Evolutionary conservation across 73 alveolate species (phyloP), one percentile per base, ranked within the genome.

Genomic region (Paramecium bursaria): DNA sequence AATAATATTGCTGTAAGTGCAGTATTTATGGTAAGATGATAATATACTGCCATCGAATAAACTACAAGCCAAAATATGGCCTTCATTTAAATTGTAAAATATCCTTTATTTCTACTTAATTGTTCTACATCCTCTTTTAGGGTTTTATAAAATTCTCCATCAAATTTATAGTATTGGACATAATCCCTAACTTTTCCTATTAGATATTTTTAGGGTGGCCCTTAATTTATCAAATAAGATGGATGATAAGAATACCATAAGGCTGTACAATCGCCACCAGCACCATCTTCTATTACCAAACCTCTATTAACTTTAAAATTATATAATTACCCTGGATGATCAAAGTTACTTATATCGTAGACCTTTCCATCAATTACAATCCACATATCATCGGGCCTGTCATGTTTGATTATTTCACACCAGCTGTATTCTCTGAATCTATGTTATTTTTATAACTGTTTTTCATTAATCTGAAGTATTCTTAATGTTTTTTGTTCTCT

Each of bases 211-310:
- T 75, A 85, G 11, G 90, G 90, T 35, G 88, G 87, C 0, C 87
- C 88, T 29, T 85, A 14, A 15, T 90, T 88, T 11, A 50, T 75
- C 21, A 73, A 29, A 22, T 57, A 29, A 26, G 79, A 42, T 2
- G 96, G 95, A 52, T 91, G 96, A 53, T 91, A 91, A 53, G 93
- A 85, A 51, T 91, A 88, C 96, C 96, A 91, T 75, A 89, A 60
- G 7, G 92, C 90, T 13, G 96, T 91, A 46, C 96, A 91, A 51
- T 91, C 96, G 5, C 96, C 96, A 19, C 96, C 96, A 27, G 96
- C 96, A 14, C 96, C 96, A 73, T 91, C 96, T 14, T 67, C 86
- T 6, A 91, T 91, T 21, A 91, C 51, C 7, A 89, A 86, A 7
- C 97, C 97, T 5, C 97, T 88, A 26, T 21, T 21, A 19, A 2